Percentiles rank a stretch among this genome's conserved stretches.
Conservation (phyloP, 2,329 filamentous ascomycete genomes). For the Colletotrichum liaoningense region DNA sequence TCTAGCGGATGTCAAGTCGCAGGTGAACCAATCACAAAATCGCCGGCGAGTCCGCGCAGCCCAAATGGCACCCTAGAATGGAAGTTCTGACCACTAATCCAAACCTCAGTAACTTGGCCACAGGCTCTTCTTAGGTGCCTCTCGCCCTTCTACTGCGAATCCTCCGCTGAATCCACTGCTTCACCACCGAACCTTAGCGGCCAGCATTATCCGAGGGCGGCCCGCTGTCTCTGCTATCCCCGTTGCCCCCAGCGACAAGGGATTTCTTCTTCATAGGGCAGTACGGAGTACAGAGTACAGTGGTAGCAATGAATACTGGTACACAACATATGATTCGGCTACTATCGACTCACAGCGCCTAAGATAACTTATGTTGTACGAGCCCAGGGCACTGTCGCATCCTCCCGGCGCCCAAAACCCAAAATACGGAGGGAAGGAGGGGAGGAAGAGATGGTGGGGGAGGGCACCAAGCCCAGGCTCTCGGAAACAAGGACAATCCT, state of each 20-base stretch:
- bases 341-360: neutral
- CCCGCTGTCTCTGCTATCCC: neutral
- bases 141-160: neutral
- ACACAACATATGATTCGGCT: neutral
- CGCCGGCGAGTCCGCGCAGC: constrained; percentile 7
- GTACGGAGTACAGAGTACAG: neutral
- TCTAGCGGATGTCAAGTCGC: constrained; percentile 12
- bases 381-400: neutral
- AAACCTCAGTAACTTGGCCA: neutral
- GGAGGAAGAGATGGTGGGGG: neutral
- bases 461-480: neutral
- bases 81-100: neutral
- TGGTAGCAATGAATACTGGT: neutral
- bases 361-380: too few species aligned
- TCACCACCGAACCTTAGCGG: constrained; percentile 6
- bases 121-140: neutral
- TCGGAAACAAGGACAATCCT: constrained; percentile 12
- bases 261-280: neutral
- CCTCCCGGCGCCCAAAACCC: neutral
- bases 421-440: neutral
- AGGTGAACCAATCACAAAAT: constrained; percentile 24
- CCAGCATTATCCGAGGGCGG: constrained; percentile 12
- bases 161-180: neutral
- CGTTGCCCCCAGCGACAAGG: constrained; percentile 11
- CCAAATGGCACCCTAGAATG: neutral